Percentiles rank a stretch among this genome's conserved stretches.
phyloP scores from a whole-genome alignment of 805 yeast species.

The Candida pseudoglaebosa region DNA sequence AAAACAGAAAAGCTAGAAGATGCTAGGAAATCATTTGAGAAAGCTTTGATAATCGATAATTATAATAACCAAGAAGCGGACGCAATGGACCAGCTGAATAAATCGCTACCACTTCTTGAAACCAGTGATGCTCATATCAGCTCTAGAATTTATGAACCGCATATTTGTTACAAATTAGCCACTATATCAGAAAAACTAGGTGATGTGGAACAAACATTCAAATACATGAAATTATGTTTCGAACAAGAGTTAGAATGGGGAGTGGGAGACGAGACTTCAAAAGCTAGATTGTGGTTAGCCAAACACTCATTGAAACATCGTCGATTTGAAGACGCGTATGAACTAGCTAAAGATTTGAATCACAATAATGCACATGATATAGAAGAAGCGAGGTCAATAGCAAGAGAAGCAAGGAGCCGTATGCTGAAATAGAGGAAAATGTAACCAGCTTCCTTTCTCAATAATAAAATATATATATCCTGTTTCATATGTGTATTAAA shows the following conservation, averaged over 20 bases:
- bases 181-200: conserved; percentile 55
- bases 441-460: too few relatives aligned
- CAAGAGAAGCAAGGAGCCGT: conserved; percentile 68
- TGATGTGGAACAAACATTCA: conserved; percentile 50
- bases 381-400: conserved; percentile 83
- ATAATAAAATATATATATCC: too few relatives aligned
- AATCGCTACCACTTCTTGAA: conserved; percentile 3
- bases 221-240: conserved; percentile 64
- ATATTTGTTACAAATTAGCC: conserved; percentile 65
- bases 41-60: conserved; percentile 61
- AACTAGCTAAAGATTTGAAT: conserved; percentile 63
- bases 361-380: conserved; percentile 77
- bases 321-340: conserved; percentile 66
- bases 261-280: conserved; percentile 66
- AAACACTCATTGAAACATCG: conserved; percentile 52
- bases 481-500: not conserved
- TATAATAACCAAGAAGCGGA: conserved; percentile 16
- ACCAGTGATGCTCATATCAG: not conserved
- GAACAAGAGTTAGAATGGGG: conserved; percentile 65
- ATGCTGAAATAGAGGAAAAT: conserved; percentile 26
- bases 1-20: conserved; percentile 67
- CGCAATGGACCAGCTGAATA: conserved; percentile 8
- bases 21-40: conserved; percentile 75
- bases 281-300: conserved; percentile 86
- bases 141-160: conserved; percentile 31